Conservation (phyloP, 148 eudicot species). For the Salicornia ramosissima region DNA sequence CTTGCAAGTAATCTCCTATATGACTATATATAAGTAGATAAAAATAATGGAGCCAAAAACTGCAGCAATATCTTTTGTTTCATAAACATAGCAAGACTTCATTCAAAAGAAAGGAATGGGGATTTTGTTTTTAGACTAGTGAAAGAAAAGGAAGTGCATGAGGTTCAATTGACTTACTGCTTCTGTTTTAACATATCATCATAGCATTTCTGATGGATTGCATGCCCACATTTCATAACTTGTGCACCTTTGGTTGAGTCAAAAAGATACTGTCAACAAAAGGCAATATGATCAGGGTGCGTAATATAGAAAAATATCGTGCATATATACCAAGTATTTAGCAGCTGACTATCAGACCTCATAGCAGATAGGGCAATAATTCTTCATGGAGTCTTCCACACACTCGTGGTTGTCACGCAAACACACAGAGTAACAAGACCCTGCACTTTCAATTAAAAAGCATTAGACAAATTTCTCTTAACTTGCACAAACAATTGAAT, state of each 20-base stretch:
- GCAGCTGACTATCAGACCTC: slow-evolving; percentile 49
- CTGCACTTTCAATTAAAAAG: slow-evolving; percentile 31
- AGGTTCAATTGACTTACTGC: slow-evolving; percentile 44
- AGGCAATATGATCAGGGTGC: slow-evolving; percentile 6
- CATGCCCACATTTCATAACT: slow-evolving; percentile 79
- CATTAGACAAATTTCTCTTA: background rate
- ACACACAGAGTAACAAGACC: slow-evolving; percentile 59
- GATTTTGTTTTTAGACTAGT: background rate
- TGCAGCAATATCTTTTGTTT: too few species aligned
- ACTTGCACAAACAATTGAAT: background rate
- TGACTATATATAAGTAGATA: background rate
- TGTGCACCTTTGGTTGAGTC: slow-evolving; percentile 56
- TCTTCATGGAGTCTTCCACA: slow-evolving; percentile 84
- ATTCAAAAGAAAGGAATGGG: background rate
- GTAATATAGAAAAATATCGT: background rate
- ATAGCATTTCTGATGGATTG: slow-evolving; percentile 65
- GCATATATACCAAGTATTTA: background rate
- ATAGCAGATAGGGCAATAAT: slow-evolving; percentile 86
- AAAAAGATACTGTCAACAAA: slow-evolving; percentile 65
- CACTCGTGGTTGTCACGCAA: slow-evolving; percentile 74
- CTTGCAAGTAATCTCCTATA: background rate
- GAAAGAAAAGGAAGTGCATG: background rate
- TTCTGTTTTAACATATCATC: slow-evolving; percentile 43
- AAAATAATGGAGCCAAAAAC: background rate
- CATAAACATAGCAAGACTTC: background rate